Conservation (phyloP, 2,329 filamentous ascomycete genomes). For the Sarocladium strictum region DNA sequence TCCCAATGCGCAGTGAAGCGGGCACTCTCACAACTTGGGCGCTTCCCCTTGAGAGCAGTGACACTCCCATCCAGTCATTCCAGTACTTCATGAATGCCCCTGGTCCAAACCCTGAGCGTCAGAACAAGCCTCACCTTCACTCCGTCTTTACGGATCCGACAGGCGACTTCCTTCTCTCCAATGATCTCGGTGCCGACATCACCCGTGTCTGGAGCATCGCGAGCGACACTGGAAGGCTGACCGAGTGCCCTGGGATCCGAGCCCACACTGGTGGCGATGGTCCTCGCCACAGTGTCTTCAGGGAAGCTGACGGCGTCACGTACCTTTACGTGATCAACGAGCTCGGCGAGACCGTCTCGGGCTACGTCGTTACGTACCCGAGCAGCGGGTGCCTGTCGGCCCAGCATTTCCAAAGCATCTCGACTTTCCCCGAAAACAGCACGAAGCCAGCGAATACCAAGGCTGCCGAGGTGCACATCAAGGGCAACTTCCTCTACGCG, state of each 20-base stretch:
- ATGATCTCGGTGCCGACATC: slow-evolving; percentile 49
- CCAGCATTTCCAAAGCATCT: slow-evolving; percentile 35
- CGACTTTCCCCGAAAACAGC: slow-evolving; percentile 38
- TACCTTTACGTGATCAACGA: slow-evolving; percentile 40
- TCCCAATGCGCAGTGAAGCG: slow-evolving; percentile 25
- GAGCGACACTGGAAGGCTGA: slow-evolving; percentile 35
- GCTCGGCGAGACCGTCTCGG: slow-evolving; percentile 42
- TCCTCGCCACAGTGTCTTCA: slow-evolving; percentile 48
- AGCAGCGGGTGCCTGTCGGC: slow-evolving; percentile 39
- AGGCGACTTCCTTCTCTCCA: slow-evolving; percentile 40
- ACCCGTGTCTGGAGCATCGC: slow-evolving; percentile 48
- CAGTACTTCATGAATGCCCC: slow-evolving; percentile 34
- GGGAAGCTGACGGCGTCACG: slow-evolving; percentile 25
- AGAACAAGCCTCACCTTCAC: slow-evolving; percentile 51
- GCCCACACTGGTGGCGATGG: slow-evolving; percentile 39
- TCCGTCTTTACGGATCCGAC: slow-evolving; percentile 43
- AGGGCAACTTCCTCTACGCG: slow-evolving; percentile 50
- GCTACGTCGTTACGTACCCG: slow-evolving; percentile 41
- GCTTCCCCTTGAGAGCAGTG: slow-evolving; percentile 27
- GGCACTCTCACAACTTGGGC: slow-evolving; percentile 38
- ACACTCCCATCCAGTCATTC: slow-evolving; percentile 27
- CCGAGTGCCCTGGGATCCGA: slow-evolving; percentile 35
- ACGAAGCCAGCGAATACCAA: slow-evolving; percentile 40
- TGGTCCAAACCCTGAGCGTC: slow-evolving; percentile 40
- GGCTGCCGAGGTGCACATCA: slow-evolving; percentile 48